Percentiles rank a stretch among this genome's conserved stretches.
Evolutionary conservation across 495 filamentous ascomycete genomes (phyloP).

Genomic region (Podospora sp.): DNA sequence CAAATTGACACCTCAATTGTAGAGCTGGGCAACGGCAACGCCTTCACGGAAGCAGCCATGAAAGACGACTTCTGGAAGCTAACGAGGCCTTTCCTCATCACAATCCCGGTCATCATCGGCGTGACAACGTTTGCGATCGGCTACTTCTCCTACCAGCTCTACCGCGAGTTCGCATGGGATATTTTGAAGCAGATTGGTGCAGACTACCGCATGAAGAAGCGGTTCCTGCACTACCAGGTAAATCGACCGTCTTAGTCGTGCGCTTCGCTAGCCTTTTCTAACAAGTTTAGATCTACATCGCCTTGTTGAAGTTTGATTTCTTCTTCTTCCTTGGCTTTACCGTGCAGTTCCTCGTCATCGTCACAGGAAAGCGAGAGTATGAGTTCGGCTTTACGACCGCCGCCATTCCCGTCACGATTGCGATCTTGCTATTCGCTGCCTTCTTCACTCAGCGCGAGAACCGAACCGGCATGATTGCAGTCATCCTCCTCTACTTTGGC

Average conservation of each 20-base stretch:
- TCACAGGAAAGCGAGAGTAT: conserved; percentile 64
- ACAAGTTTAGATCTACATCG: conserved; percentile 84
- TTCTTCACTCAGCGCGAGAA: conserved; percentile 83
- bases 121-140: conserved; percentile 71
- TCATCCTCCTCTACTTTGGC: conserved; percentile 86
- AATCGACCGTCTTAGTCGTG: conserved; percentile 22
- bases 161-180: conserved; percentile 98
- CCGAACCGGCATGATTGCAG: conserved; percentile 70
- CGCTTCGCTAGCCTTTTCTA: conserved; percentile 25
- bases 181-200: conserved; percentile 99
- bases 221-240: conserved; percentile 96
- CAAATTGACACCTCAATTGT: conserved; percentile 76
- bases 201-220: conserved; percentile 93
- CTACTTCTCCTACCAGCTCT: conserved; percentile 87
- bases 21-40: conserved; percentile 41
- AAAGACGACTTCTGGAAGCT: conserved; percentile 62
- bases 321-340: conserved; percentile 99
- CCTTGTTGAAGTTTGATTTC: conserved; percentile 97
- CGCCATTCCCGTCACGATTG: conserved; percentile 87
- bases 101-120: conserved; percentile 82
- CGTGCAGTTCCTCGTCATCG: conserved; percentile 94
- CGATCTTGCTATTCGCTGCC: conserved; percentile 81
- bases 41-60: conserved; percentile 39
- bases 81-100: conserved; percentile 75
- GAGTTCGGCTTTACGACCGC: conserved; percentile 87